Evolutionary conservation across 2,329 filamentous ascomycete genomes (phyloP).

Genomic region (Alternaria sp.): DNA sequence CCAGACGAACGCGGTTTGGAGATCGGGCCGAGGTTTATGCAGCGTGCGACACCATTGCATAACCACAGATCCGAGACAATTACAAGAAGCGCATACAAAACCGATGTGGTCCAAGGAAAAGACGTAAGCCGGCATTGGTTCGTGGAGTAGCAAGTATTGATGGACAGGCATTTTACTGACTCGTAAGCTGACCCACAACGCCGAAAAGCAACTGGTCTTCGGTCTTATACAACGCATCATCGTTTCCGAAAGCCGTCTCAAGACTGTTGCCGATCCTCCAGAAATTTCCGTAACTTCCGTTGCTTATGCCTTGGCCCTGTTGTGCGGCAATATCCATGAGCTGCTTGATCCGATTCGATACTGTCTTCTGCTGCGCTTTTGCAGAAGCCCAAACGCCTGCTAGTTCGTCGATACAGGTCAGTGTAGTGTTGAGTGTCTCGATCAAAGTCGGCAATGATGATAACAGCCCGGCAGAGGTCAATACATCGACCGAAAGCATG

Average conservation of each 20-base stretch:
- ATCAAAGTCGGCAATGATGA: constrained; percentile 58
- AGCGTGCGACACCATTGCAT: neutral
- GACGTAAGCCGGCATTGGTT: neutral
- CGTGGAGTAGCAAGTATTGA: neutral
- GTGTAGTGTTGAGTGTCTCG: constrained; percentile 59
- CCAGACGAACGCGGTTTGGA: neutral
- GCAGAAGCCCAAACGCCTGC: constrained; percentile 66
- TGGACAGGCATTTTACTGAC: constrained; percentile 10
- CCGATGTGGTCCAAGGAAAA: neutral
- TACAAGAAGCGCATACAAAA: neutral
- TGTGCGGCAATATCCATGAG: constrained; percentile 51
- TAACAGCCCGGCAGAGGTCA: constrained; percentile 63
- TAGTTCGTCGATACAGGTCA: constrained; percentile 63
- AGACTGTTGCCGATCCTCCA: constrained; percentile 46
- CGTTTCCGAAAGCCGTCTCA: constrained; percentile 50
- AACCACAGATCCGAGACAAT: neutral
- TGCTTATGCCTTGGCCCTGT: constrained; percentile 38
- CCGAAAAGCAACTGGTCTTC: constrained; percentile 38
- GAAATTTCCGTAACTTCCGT: constrained; percentile 43
- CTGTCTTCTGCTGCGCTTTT: constrained; percentile 56
- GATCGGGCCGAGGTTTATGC: constrained; percentile 1
- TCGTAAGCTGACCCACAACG: constrained; percentile 31
- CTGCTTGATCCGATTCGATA: constrained; percentile 55
- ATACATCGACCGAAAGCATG: constrained; percentile 69
- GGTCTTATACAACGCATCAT: constrained; percentile 54